Base-by-base conservation (phyloP, 768 basidiomycete species). In the Phanerochaete sordida region DNA sequence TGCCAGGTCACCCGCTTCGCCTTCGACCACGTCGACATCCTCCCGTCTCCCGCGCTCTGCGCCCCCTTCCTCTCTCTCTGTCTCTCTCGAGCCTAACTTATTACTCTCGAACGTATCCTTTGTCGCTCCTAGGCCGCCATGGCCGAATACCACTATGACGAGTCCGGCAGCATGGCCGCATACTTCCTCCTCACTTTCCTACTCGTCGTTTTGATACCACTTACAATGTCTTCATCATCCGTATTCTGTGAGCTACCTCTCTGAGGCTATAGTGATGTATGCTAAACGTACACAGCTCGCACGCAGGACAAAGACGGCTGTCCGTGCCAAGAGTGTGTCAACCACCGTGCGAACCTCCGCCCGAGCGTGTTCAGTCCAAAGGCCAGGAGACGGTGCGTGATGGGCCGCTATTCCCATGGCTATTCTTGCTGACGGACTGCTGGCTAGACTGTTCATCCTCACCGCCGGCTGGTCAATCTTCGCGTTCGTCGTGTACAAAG, bases 171-270 rank as follows among this genome's bases (percentile, higher is more conserved):
- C 64, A 88, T 93, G 88, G 90, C 91, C 68, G 82, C 86, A 37
- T 98, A 95, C 77, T 98, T 98, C 74, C 74, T 94, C 61, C 84
- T 98, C 57, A 93, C 94, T 8, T 87, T 97, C 71, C 86, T 98
- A 64, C 85, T 87, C 58, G 81, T 98, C 65, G 68, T 93, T 46
- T 85, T 98, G 60, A 72, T 93, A 35, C 96, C 96, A 0, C 72
- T 90, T 62, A 90, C 94, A 1, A 61, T 90, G 47, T 74, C 86
- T 0, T 70, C 81, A 21, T 66, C 84, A 23, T 72, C 78, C 0
- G 70, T 74, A n/a, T 68, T 77, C 62, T 81, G 85, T 84, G 59
- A 62, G 84, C 77, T 16, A 28, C n/a, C 16, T 50, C 19, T n/a
- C 3, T 5, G 13, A 50, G 6, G 24, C 57, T 44, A 58, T 55